Evolutionary conservation across 306 rosid species (phyloP).

Genomic region (Cucurbita maxima): DNA sequence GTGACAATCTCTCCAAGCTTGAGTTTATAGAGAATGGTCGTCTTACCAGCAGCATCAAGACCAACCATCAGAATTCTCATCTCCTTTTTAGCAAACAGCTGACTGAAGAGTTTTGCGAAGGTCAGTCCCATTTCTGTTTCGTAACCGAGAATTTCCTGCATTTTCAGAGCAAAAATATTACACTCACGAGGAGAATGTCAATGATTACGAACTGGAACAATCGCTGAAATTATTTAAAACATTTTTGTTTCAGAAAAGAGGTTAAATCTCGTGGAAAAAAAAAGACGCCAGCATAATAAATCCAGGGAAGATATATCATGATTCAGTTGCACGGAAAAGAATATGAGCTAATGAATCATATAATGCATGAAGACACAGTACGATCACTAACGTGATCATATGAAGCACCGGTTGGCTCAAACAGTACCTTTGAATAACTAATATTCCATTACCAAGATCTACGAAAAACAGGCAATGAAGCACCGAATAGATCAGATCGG

Average conservation of each 20-base stretch:
- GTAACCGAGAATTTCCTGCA: conserved; percentile 12
- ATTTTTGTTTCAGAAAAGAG: background rate
- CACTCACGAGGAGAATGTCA: background rate
- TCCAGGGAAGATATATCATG: background rate
- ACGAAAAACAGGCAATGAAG: background rate
- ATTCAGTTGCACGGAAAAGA: background rate
- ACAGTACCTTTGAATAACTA: background rate
- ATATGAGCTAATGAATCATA: background rate
- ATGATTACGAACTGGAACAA: background rate
- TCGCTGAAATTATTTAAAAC: background rate
- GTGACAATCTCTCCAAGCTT: conserved; percentile 81
- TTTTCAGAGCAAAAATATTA: background rate
- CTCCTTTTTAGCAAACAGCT: conserved; percentile 69
- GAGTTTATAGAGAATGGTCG: conserved; percentile 70
- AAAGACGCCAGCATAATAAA: background rate
- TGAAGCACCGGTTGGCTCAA: background rate
- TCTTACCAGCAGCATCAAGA: conserved; percentile 86
- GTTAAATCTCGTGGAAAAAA: background rate
- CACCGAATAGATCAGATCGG: conserved; percentile 6
- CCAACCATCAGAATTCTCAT: conserved; percentile 81
- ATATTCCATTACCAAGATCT: background rate
- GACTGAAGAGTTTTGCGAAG: conserved; percentile 62
- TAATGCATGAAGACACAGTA: background rate
- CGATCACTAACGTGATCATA: background rate
- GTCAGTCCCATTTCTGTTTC: conserved; percentile 51